These are phyloP conservation scores for Selenicereus undatus DNA, from an alignment of 148 eudicot genomes.

Conservation along the genomic window DNA sequence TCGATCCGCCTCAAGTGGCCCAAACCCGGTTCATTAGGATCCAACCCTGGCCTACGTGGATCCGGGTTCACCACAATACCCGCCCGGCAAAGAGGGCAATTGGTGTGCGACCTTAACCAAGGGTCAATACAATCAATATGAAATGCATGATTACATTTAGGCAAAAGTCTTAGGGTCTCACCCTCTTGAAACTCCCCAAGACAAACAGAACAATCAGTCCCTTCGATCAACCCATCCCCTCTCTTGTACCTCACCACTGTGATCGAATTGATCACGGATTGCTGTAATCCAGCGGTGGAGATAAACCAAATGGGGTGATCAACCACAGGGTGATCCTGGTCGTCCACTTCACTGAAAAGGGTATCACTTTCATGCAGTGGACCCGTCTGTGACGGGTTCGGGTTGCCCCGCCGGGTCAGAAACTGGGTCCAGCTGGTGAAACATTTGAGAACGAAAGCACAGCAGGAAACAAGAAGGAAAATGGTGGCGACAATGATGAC, in stretches of 20 bases:
- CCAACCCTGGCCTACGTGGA: slow-evolving; percentile 12
- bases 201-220: slow-evolving; percentile 54
- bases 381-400: slow-evolving; percentile 4
- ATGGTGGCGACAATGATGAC: slow-evolving; percentile 26
- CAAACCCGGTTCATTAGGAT: slow-evolving; percentile 22
- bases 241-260: slow-evolving; percentile 37
- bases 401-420: background rate
- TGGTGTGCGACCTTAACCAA: slow-evolving; percentile 65
- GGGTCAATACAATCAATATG: slow-evolving; percentile 67
- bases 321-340: slow-evolving; percentile 25
- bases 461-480: slow-evolving; percentile 36
- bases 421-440: slow-evolving; percentile 2
- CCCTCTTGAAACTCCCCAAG: slow-evolving; percentile 53
- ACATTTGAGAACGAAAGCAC: slow-evolving; percentile 30
- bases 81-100: slow-evolving; percentile 63
- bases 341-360: background rate
- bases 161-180: slow-evolving; percentile 50
- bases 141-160: slow-evolving; percentile 72
- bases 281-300: slow-evolving; percentile 47
- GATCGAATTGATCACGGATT: slow-evolving; percentile 49
- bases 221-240: slow-evolving; percentile 43
- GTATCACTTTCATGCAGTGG: slow-evolving; percentile 14
- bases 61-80: slow-evolving; percentile 27
- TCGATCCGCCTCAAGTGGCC: slow-evolving; percentile 12
- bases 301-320: slow-evolving; percentile 69